phyloP scores from a whole-genome alignment of 805 yeast species.

The Cyberlindnera amylophila region DNA sequence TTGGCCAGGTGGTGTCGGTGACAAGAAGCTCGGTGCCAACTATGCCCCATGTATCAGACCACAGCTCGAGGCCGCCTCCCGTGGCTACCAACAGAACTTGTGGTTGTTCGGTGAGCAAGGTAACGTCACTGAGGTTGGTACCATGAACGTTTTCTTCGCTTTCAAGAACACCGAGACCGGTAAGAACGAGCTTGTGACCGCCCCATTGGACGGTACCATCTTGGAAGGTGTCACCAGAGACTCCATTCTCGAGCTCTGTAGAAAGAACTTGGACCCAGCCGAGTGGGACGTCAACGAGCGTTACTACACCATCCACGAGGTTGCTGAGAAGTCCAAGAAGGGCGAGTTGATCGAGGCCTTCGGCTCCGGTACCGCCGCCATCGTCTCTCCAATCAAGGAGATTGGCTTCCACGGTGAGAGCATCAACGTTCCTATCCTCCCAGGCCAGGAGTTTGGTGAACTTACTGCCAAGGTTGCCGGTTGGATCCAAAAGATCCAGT shows the following conservation, averaged over 20 bases:
- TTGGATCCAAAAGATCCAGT: conserved; percentile 89
- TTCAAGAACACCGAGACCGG: conserved; percentile 74
- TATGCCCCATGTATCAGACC: conserved; percentile 95
- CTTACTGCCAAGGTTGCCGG: conserved; percentile 72
- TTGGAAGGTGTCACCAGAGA: conserved; percentile 96
- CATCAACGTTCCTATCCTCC: conserved; percentile 74
- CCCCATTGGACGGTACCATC: conserved; percentile 96
- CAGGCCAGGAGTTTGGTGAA: conserved; percentile 75
- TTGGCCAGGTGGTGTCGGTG: conserved; percentile 99
- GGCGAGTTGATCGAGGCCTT: conserved; percentile 92
- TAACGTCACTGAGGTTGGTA: conserved; percentile 91
- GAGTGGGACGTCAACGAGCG: conserved; percentile 88
- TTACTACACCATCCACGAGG: conserved; percentile 75
- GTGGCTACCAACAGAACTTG: conserved; percentile 93
- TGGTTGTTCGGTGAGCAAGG: conserved; percentile 94
- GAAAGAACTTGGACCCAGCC: conserved; percentile 64
- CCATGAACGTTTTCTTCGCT: conserved; percentile 92
- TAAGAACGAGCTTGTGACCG: conserved; percentile 87
- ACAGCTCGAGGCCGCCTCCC: conserved; percentile 80
- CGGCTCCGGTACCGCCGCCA: conserved; percentile 97
- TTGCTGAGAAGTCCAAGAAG: conserved; percentile 67
- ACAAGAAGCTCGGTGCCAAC: conserved; percentile 94
- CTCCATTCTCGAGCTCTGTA: conserved; percentile 73
- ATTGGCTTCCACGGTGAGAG: conserved; percentile 76
- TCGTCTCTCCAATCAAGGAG: conserved; percentile 88